Conservation (phyloP, 2,329 filamentous ascomycete genomes). For the Fusarium vanettenii region DNA sequence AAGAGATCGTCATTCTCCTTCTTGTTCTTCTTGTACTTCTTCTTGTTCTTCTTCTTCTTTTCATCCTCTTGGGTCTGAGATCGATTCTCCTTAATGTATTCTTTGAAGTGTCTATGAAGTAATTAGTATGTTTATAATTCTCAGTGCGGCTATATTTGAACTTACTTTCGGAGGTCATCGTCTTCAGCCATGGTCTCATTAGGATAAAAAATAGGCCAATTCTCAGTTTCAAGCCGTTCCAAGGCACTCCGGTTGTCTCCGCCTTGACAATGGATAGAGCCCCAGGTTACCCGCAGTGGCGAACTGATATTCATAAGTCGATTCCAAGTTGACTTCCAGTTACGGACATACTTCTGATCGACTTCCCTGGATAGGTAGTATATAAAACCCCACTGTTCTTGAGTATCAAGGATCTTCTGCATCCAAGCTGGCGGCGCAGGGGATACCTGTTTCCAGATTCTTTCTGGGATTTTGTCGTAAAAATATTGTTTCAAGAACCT, state of each 20-base stretch:
- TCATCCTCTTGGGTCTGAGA: constrained; percentile 12
- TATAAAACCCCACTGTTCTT: constrained; percentile 24
- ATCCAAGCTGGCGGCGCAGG: constrained; percentile 32
- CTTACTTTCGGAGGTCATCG: constrained; percentile 18
- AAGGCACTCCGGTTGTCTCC: neutral
- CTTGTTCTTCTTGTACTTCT: neutral
- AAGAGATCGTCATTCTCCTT: neutral
- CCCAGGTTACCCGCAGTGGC: neutral
- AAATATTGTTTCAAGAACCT: neutral
- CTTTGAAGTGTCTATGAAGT: constrained; percentile 25
- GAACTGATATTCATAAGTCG: neutral
- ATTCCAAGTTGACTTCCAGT: constrained; percentile 16
- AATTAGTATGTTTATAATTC: constrained; percentile 2
- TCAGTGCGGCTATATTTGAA: neutral
- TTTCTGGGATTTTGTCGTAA: neutral
- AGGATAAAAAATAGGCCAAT: constrained; percentile 23
- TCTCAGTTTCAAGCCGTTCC: neutral
- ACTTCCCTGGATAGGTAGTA: constrained; percentile 25
- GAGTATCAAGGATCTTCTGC: constrained; percentile 9
- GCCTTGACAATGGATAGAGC: constrained; percentile 18
- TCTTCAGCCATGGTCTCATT: constrained; percentile 16
- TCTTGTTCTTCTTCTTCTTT: constrained; percentile 5
- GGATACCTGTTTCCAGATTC: constrained; percentile 21
- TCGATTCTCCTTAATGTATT: constrained; percentile 9
- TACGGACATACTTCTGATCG: neutral